phyloP scores from a whole-genome alignment of 2,329 filamentous ascomycete species.

The Helminthosporium solani region DNA sequence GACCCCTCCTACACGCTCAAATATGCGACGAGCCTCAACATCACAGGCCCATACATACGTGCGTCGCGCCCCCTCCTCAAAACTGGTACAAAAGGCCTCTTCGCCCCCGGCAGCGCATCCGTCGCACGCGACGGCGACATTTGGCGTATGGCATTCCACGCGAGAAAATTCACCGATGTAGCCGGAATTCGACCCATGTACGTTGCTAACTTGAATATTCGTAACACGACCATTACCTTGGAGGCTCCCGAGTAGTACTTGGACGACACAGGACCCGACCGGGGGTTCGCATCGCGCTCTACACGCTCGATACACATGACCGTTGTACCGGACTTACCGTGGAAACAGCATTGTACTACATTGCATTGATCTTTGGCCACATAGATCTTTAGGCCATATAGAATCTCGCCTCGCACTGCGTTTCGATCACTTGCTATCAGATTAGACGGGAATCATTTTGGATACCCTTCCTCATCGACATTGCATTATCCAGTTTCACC shows the following conservation, averaged over 20 bases:
- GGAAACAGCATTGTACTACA: too few species aligned
- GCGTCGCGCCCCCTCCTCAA: conserved; percentile 3
- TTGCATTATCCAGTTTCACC: too few species aligned
- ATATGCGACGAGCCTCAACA: conserved; percentile 53
- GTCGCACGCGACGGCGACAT: conserved; percentile 2
- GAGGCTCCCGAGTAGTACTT: conserved; percentile 1
- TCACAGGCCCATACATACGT: conserved; percentile 21
- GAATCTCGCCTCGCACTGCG: too few species aligned
- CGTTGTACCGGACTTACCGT: too few species aligned
- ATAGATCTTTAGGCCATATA: too few species aligned
- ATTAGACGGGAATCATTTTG: too few species aligned
- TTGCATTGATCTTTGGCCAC: too few species aligned
- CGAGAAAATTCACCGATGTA: conserved; percentile 5
- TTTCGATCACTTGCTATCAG: too few species aligned
- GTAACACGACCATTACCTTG: conserved; percentile 3
- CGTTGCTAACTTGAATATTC: conserved; percentile 5
- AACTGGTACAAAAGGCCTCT: conserved; percentile 5
- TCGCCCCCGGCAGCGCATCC: conserved; percentile 10
- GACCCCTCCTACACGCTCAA: conserved; percentile 59
- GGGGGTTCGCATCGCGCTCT: background rate
- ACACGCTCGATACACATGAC: background rate
- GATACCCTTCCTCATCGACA: too few species aligned
- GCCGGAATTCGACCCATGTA: conserved; percentile 6
- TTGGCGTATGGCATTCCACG: conserved; percentile 13
- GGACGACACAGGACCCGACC: background rate